Conservation (phyloP, 371 early-diverging fungal genomes). For the Funneliformis caledonium region DNA sequence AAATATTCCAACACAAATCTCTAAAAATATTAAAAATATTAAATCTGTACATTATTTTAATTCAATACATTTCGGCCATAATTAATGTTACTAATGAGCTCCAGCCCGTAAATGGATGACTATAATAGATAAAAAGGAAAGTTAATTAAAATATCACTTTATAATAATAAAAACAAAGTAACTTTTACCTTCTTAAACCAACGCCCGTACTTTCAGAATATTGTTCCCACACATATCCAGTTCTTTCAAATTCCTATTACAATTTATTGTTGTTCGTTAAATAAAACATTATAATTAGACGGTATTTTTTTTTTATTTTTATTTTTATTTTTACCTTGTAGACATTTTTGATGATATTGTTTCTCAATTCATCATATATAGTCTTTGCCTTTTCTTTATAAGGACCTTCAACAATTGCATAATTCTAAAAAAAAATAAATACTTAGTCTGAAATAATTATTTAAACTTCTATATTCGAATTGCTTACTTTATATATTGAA, state of each 20-base stretch:
- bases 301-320: background rate
- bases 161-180: background rate
- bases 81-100: slow-evolving; percentile 82
- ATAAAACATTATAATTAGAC: background rate
- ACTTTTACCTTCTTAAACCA: slow-evolving; percentile 51
- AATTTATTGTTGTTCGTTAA: background rate
- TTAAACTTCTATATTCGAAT: background rate
- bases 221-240: slow-evolving; percentile 94
- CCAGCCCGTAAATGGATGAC: slow-evolving; percentile 98
- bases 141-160: background rate
- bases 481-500: slow-evolving; percentile 67
- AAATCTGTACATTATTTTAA: too few species aligned
- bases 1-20: too few species aligned
- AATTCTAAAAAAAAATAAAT: slow-evolving; percentile 56
- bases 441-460: background rate
- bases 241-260: slow-evolving; percentile 70
- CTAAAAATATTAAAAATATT: too few species aligned
- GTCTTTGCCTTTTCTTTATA: slow-evolving; percentile 67
- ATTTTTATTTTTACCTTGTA: slow-evolving; percentile 57
- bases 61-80: slow-evolving; percentile 58
- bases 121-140: slow-evolving; percentile 47
- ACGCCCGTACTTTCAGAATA: slow-evolving; percentile 81
- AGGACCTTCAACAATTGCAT: slow-evolving; percentile 69
- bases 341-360: slow-evolving; percentile 78
- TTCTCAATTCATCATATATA: slow-evolving; percentile 77